phyloP scores from a whole-genome alignment of 495 filamentous ascomycete genomes.

The Oidiodendron maius region DNA sequence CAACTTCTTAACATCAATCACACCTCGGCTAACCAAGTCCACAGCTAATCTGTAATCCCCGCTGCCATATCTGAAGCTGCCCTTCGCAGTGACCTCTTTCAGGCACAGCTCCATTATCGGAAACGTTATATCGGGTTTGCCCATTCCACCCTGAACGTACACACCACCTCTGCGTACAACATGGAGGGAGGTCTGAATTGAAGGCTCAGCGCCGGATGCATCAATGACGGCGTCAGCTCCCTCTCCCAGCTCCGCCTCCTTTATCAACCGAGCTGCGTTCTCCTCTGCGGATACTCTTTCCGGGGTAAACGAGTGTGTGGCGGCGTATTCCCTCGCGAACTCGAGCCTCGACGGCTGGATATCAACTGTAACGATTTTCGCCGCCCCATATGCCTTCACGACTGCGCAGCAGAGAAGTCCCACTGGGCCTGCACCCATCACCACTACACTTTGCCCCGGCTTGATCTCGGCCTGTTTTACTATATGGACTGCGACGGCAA shows the following conservation, averaged over 20 bases:
- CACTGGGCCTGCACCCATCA: conserved; percentile 83
- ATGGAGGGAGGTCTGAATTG: conserved; percentile 70
- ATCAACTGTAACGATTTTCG: conserved; percentile 68
- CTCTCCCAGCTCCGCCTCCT: conserved; percentile 31
- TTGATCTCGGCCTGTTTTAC: conserved; percentile 58
- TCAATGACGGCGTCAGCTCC: conserved; percentile 81
- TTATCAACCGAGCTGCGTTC: conserved; percentile 53
- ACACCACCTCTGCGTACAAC: conserved; percentile 64
- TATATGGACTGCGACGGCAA: conserved; percentile 80
- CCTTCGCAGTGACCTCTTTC: conserved; percentile 77
- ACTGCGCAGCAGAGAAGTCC: conserved; percentile 78
- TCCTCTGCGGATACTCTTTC: conserved; percentile 51
- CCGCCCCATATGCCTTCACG: conserved; percentile 71
- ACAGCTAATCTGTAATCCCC: conserved; percentile 79
- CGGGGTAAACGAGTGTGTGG: conserved; percentile 59
- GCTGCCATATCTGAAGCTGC: conserved; percentile 75
- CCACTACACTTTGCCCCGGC: conserved; percentile 67
- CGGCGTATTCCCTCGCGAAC: conserved; percentile 62
- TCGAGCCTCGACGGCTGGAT: conserved; percentile 62
- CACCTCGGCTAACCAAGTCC: conserved; percentile 55
- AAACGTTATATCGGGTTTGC: conserved; percentile 67
- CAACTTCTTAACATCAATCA: conserved; percentile 64
- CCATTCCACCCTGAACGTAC: conserved; percentile 82
- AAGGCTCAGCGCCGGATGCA: conserved; percentile 72
- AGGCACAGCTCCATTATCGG: conserved; percentile 75